Conservation (phyloP, 257 asterid genomes). For the Gentiana macrophylla region DNA sequence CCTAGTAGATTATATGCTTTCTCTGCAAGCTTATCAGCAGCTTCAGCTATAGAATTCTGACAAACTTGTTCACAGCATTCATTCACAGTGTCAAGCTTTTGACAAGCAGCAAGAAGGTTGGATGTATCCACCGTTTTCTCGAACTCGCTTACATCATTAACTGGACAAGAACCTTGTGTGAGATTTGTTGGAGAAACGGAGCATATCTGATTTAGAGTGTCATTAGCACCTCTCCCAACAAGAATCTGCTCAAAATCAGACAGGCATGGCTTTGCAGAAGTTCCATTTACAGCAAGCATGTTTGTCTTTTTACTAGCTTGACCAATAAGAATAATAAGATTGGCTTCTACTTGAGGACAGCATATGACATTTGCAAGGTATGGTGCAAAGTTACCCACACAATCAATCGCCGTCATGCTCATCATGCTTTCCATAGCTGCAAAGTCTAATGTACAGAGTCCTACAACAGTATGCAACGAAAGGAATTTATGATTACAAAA, state of each 20-base stretch:
- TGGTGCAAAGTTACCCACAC: conserved; percentile 88
- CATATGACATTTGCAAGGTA: conserved; percentile 84
- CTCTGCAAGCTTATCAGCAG: conserved; percentile 68
- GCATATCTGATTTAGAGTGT: conserved; percentile 57
- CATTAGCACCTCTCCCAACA: conserved; percentile 84
- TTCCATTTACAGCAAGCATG: conserved; percentile 60
- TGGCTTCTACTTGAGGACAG: conserved; percentile 95
- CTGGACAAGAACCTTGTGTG: conserved; percentile 90
- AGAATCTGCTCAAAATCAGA: conserved; percentile 73
- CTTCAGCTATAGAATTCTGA: conserved; percentile 76
- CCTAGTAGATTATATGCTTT: conserved; percentile 53
- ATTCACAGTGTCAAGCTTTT: conserved; percentile 64
- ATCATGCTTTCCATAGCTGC: conserved; percentile 52
- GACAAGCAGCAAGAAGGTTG: conserved; percentile 72
- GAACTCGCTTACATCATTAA: conserved; percentile 57
- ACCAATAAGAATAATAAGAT: conserved; percentile 69
- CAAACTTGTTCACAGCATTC: conserved; percentile 96
- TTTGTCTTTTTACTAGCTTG: conserved; percentile 60
- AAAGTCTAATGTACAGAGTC: conserved; percentile 66
- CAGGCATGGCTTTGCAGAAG: conserved; percentile 66
- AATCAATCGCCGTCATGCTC: conserved; percentile 68
- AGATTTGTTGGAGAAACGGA: conserved; percentile 67
- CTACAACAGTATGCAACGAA: conserved; percentile 19
- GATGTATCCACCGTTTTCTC: conserved; percentile 66
- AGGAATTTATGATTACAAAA: not conserved